Evolutionary conservation across 108 stramenopile species (phyloP), one percentile per base, ranked within the genome.

Genomic region (Nannochloropsis oceanica): DNA sequence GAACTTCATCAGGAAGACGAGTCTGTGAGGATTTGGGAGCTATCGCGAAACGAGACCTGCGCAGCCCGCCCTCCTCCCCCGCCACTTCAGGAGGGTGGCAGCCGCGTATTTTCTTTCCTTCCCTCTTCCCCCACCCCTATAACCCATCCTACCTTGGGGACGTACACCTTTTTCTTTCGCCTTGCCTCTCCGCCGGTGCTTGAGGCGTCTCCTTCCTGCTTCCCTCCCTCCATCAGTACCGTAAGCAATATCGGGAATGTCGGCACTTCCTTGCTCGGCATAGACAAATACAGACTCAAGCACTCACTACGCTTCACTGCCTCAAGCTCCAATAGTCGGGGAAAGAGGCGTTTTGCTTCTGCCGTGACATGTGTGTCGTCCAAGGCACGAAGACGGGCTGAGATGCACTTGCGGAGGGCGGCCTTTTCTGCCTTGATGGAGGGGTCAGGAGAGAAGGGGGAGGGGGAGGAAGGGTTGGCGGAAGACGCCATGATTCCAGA

Each of bases 251-350:
- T 43, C 24, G 80, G 44, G 42, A 42, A n/a, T 18, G 87, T 88
- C 8, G 27, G 44, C 14, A 84, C 83, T 43, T 88, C 87, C 34
- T 46, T 80, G 26, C 22, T n/a, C n/a, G 87, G 87, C 87, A 88
- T 88, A 2, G 87, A 84, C 22, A 88, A 81, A 80, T 88, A 88
- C 14, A 84, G 44, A 79, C 87, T 88, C 44, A 88, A 80, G 26
- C 73, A 79, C 25, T 42, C 80, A 50, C 81, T 80, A 43, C 81
- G 80, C 81, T 11, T 18, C 42, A 84, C 27, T 44, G 50, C 79
- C 22, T 83, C 46, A n/a, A 46, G 43, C 7, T 34, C 44, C 44
- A 84, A 44, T 84, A 88, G 43, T 24, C 84, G 81, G 42, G 44
- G 80, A 20, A 84, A 46, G 20, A 88, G 59, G n/a, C 84, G 84